Evolutionary conservation across 2,329 filamentous ascomycete species (phyloP).

Genomic region (Hortaea werneckii): DNA sequence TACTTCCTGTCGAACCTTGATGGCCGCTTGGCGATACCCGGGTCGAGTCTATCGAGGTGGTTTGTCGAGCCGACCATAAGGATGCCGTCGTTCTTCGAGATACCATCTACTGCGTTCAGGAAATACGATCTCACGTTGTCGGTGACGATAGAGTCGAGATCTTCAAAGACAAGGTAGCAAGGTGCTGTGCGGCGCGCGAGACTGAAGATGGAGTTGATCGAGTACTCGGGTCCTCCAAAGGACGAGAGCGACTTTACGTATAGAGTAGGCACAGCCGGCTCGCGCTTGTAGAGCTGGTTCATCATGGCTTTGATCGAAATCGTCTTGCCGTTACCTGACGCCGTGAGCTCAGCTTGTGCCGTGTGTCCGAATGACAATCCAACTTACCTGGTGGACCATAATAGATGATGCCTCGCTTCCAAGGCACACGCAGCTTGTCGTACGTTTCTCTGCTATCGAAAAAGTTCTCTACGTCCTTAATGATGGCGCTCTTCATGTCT

Average conservation of each 20-base stretch:
- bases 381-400: conserved; percentile 40
- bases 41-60: conserved; percentile 54
- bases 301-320: conserved; percentile 60
- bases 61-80: conserved; percentile 42
- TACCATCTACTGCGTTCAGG: conserved; percentile 62
- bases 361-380: background rate
- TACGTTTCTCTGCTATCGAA: conserved; percentile 53
- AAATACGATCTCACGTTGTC: conserved; percentile 56
- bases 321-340: conserved; percentile 54
- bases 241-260: conserved; percentile 47
- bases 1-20: conserved; percentile 60
- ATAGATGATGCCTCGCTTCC: conserved; percentile 60
- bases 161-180: conserved; percentile 62
- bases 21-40: conserved; percentile 52
- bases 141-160: conserved; percentile 57
- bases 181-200: conserved; percentile 54
- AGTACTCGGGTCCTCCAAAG: conserved; percentile 46
- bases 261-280: conserved; percentile 47
- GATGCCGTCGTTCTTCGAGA: conserved; percentile 60
- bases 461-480: conserved; percentile 55
- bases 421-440: conserved; percentile 50
- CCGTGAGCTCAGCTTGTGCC: background rate
- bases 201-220: conserved; percentile 45
- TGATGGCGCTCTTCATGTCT: conserved; percentile 53
- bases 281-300: conserved; percentile 47